Evolutionary conservation across 2,329 filamentous ascomycete genomes (phyloP).

Genomic region (Nemania bipapillata): DNA sequence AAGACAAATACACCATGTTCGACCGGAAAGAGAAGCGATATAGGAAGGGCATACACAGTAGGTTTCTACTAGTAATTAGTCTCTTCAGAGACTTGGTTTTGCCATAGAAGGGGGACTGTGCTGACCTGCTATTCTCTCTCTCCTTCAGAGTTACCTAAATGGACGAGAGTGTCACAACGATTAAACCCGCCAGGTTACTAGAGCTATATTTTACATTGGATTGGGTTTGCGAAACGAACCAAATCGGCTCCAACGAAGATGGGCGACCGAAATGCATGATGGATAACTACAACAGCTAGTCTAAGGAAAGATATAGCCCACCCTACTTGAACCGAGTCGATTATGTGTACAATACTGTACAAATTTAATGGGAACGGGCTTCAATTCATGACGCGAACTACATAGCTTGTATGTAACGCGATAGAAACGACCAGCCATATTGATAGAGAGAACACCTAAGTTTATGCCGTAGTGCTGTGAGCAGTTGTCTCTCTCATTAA

Average conservation of each 20-base stretch:
- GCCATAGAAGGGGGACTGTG: neutral
- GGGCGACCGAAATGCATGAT: neutral
- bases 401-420: constrained; percentile 14
- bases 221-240: neutral
- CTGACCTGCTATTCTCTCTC: constrained; percentile 23
- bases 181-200: constrained; percentile 95
- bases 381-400: constrained; percentile 8
- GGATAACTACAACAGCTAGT: constrained; percentile 3
- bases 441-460: constrained; percentile 14
- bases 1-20: constrained; percentile 98
- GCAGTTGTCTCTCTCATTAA: neutral
- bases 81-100: neutral
- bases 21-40: constrained; percentile 96
- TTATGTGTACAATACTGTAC: constrained; percentile 38
- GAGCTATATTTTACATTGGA: constrained; percentile 34
- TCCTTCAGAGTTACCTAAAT: constrained; percentile 79
- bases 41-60: constrained; percentile 97
- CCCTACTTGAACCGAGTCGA: constrained; percentile 7
- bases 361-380: constrained; percentile 12
- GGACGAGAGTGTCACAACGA: constrained; percentile 94
- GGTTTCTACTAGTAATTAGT: constrained; percentile 55
- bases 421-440: neutral
- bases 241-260: neutral
- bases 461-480: constrained; percentile 3
- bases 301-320: neutral